A percentile compares a stretch with the other conserved stretches of the same genome.
Evolutionary conservation across 2,329 filamentous ascomycete species (phyloP).

Genomic region (Trichoderma sp.): DNA sequence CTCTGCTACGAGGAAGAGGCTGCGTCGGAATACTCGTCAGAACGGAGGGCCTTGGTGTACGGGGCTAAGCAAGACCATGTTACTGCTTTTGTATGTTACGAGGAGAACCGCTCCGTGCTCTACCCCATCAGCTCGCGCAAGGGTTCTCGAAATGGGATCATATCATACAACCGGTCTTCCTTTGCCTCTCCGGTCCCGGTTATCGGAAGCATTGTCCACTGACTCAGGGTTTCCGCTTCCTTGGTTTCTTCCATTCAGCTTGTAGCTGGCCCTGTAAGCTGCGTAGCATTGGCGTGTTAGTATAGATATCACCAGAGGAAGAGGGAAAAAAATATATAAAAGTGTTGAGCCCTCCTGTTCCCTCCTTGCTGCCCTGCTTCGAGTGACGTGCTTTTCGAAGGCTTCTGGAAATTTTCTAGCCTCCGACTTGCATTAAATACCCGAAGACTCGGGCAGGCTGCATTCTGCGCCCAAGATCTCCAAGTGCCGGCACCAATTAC

Average conservation of each 20-base stretch:
- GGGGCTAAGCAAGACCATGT: background rate
- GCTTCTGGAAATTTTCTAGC: conserved; percentile 15
- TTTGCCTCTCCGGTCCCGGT: conserved; percentile 5
- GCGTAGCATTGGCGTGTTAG: conserved; percentile 1
- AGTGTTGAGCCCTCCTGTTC: background rate
- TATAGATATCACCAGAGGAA: background rate
- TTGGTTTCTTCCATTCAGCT: background rate
- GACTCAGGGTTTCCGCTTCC: conserved; percentile 1
- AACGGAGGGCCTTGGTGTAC: background rate
- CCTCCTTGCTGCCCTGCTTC: background rate
- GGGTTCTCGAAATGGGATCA: background rate
- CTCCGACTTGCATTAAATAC: background rate
- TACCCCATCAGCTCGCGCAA: background rate
- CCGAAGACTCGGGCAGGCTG: background rate
- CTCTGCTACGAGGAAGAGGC: background rate
- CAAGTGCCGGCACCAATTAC: conserved; percentile 8
- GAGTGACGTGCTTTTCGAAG: background rate
- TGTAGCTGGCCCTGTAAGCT: background rate
- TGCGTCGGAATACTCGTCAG: background rate
- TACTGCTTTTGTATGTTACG: conserved; percentile 10
- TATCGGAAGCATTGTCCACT: conserved; percentile 1
- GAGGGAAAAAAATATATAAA: background rate
- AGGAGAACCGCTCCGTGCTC: background rate
- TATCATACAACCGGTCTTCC: background rate
- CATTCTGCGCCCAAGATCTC: background rate